Evolutionary conservation across 306 rosid genomes (phyloP), one percentile per base, ranked within the genome.

Genomic region (Inga leiocalycina): DNA sequence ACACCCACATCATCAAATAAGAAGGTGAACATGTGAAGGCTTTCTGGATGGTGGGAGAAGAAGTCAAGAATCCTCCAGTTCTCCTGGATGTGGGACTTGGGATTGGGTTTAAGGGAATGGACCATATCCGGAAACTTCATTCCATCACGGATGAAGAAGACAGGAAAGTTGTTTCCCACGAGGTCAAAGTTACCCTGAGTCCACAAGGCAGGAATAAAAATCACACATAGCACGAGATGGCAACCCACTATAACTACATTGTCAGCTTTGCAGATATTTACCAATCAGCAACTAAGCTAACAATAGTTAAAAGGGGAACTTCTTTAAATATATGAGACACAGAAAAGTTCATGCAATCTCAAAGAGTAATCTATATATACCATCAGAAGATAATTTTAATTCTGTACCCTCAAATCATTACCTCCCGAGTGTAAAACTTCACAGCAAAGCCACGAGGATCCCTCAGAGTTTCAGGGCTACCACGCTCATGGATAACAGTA

Each of bases 391-490:
- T 32, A 15, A 14, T 65, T 34, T 12, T 13, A 32, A 32, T 65
- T 65, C 71, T 13, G 9, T 34, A 65, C 20, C 8, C 71, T 34
- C 11, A 65, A 65, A 32, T 65, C 43, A 34, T 65, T 65, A 65
- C 71, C 71, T 65, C 71, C n/a, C 71, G 39, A 16, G 71, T 65
- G 71, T 65, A 65, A 32, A 65, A 65, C 71, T 65, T 65, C 43
- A 65, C 71, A 32, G 71, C 71, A 65, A 65, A 65, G n/a, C 71
- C 71, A 4, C 71, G 71, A 65, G 71, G 71, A 32, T 65, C 71
- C 71, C 71, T 32, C 71, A 65, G 71, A 32, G 71, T 65, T 65
- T 65, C 71, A 65, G 71, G 71, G 71, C 71, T 65, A 65, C 71
- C 71, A 65, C 71, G 71, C 71, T 65, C 71, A 34, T 65, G 71